Evolutionary conservation across 129 eudicot species (phyloP), one percentile per base, ranked within the genome.

Genomic region (Centrapalus pauciflorus): DNA sequence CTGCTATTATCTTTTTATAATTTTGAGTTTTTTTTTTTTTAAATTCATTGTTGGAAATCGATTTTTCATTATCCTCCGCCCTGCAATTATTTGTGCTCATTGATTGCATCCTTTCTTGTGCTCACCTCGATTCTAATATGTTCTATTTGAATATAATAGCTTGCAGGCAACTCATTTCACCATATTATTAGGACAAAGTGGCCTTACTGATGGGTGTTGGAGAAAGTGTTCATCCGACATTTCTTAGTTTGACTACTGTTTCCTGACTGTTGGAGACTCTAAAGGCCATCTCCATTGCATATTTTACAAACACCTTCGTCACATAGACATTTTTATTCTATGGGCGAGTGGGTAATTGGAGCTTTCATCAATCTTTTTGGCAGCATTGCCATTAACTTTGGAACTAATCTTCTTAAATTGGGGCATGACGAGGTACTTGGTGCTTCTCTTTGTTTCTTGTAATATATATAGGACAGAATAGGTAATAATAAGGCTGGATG

Each of bases 271-370:
- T 55, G 54, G 55, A 20, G 28, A 59, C 28, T 69, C 40, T 50
- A 28, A 20, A n/a, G 43, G 26, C 20, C 55, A 35, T 71, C 43
- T 37, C 6, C 48, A 45, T 61, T 33, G 27, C 69, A 48, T 54
- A 41, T 24, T 66, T 21, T 30, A 63, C 13, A 41, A 50, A 27
- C 70, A 23, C 61, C 59, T 41, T 32, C 23, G 57, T 32, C 67
- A 40, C 63, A 60, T 56, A 26, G 71, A 74, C 49, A 17, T 55
- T 29, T 35, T 69, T 70, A 28, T 67, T 63, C 90, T 66, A 93
- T 93, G 98, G 96, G 96, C 45, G 98, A 93, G 85, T 93, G 98
- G 98, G 82, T 93, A 41, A 77, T 93, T 80, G 98, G 98, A 70
- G 98, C 98, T 73, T 81, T 83, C 82, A 88, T 93, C 57, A 93